These are phyloP conservation scores for Aspergillus hancockii DNA, from an alignment of 495 filamentous ascomycete genomes.

Conservation along the genomic window DNA sequence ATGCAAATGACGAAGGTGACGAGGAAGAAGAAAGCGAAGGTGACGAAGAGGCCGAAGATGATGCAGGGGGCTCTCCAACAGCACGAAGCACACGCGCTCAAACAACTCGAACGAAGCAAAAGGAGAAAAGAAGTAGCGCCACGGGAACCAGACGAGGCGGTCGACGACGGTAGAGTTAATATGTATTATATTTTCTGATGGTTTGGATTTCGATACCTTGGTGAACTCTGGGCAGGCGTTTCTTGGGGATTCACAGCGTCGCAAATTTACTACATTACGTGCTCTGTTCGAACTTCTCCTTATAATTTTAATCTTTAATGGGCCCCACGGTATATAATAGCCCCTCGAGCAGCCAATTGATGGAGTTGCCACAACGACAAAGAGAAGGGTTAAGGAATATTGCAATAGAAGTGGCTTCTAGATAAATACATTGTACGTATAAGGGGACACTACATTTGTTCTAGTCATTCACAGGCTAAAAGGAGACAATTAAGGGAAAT, in stretches of 20 bases:
- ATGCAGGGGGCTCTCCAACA: constrained; percentile 37
- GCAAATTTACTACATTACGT: not conserved
- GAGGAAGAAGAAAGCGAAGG: constrained; percentile 34
- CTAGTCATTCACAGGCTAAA: constrained; percentile 46
- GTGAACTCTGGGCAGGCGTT: constrained; percentile 14
- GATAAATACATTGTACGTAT: constrained; percentile 33
- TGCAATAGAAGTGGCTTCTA: constrained; percentile 17
- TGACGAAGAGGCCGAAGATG: constrained; percentile 41
- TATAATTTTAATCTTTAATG: not conserved
- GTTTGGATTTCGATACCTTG: constrained; percentile 31
- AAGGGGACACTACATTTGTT: constrained; percentile 45
- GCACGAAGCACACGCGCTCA: constrained; percentile 42
- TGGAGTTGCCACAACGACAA: not conserved
- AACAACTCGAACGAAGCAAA: constrained; percentile 39
- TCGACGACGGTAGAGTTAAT: constrained; percentile 34
- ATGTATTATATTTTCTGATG: constrained; percentile 5
- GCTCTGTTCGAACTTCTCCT: not conserved
- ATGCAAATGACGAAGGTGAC: constrained; percentile 42
- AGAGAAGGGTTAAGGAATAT: not conserved
- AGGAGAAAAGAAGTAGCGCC: constrained; percentile 34
- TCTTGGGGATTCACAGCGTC: not conserved
- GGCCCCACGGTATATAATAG: not conserved
- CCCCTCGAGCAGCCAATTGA: not conserved
- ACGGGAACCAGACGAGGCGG: constrained; percentile 37
- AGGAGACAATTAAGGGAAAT: constrained; percentile 38